Evolutionary conservation across 192 early-diverging fungal genomes (phyloP).

Genomic region (Linnemannia exigua): DNA sequence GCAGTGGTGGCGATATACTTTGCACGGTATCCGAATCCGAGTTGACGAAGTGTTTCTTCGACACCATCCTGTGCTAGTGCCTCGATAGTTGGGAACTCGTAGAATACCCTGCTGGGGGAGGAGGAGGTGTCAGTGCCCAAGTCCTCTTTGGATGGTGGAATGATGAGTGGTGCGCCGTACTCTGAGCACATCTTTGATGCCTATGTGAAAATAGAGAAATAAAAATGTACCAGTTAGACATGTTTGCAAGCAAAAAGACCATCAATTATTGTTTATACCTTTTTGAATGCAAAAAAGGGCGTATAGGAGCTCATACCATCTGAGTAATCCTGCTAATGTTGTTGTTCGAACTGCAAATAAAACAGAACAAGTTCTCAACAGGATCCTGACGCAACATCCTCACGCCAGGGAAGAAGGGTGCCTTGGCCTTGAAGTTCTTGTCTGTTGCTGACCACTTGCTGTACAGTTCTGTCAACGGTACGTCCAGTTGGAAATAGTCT

Average conservation of each 20-base stretch:
- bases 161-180: slow-evolving; percentile 60
- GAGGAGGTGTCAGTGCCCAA: background rate
- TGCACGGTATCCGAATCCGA: slow-evolving; percentile 97
- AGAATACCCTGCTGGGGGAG: slow-evolving; percentile 54
- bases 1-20: slow-evolving; percentile 90
- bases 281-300: no score
- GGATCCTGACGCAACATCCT: slow-evolving; percentile 88
- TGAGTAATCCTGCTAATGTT: slow-evolving; percentile 92
- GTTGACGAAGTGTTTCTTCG: slow-evolving; percentile 73
- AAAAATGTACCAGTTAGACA: background rate
- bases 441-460: slow-evolving; percentile 71
- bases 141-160: background rate
- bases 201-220: slow-evolving; percentile 19
- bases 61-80: slow-evolving; percentile 68
- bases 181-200: slow-evolving; percentile 62
- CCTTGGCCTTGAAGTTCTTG: slow-evolving; percentile 75
- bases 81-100: slow-evolving; percentile 78
- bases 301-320: slow-evolving; percentile 83
- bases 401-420: slow-evolving; percentile 70
- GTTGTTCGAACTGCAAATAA: slow-evolving; percentile 96
- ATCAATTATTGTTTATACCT: no score
- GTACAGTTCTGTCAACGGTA: slow-evolving; percentile 71
- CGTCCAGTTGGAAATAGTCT: slow-evolving; percentile 92
- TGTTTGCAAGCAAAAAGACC: no score
- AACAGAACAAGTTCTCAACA: slow-evolving; percentile 88